Evolutionary conservation across 352 stramenopile species (phyloP), one percentile per base, ranked within the genome.

Genomic region (Globisporangium camurandrum): DNA sequence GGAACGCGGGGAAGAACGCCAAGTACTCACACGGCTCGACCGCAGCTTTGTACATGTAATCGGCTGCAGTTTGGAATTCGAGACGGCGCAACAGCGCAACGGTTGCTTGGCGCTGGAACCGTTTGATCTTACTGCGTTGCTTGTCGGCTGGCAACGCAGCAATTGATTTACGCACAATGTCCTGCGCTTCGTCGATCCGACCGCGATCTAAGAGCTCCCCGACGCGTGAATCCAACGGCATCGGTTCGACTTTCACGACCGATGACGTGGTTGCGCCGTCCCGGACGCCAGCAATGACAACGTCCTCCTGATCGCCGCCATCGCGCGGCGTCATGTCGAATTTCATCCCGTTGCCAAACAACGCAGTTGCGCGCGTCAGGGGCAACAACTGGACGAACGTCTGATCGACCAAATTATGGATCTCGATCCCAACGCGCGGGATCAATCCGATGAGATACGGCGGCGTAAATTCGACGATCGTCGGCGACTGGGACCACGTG

Each of bases 281-380:
- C 27, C 82, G 69, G 16, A 88, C 65, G 9, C 80, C 83, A 7
- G 88, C 75, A 28, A 94, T 64, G 34, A 94, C 60, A 10, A 92
- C 73, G 44, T 94, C 83, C 48, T 94, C 83, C 3, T 62, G 69
- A 44, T 94, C 83, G 30, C 76, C 78, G 23, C 61, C 76, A 11
- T 68, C 75, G 20, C 83, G 69, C 2, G 83, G 83, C 24, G 92
- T 80, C 83, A 94, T 94, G 56, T 94, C 80, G 61, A 80, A 94
- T 61, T 94, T 94, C 83, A 94, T 94, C n/a, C 83, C 83, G 56
- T 94, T 94, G 39, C 72, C 70, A 59, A 94, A 94, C 57, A 94
- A 88, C 20, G 72, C 83, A 8, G 70, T 68, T 5, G 69, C 82
- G 20, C 72, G 67, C 23, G 69, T 64, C 8, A 94, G 61, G 12